Base-by-base conservation (phyloP, 1,139 yeast genomes). In the Candida neerlandica region DNA sequence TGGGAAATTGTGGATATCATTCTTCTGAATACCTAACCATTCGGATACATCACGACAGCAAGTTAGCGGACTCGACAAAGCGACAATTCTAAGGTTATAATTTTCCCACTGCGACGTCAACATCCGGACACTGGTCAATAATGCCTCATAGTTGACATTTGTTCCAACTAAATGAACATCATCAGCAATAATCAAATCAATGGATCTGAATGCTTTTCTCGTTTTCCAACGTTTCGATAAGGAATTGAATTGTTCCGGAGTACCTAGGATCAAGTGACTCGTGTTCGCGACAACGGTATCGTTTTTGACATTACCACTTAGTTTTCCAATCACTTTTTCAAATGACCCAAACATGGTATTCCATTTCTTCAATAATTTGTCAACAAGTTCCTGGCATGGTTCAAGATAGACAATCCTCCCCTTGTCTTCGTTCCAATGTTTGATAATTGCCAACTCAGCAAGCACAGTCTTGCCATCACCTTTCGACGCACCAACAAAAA, bases 201-300 rank as follows among this genome's bases (percentile, higher is more conserved):
- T 80, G 0, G 81, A 66, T 52, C 86, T 91, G 3, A 92, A 72
- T 44, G 84, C 84, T 58, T 81, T 84, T 51, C 91, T 72, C 55
- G 83, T 86, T 57, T 85, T 84, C 98, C 98, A 94, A 46, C 92
- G 77, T 55, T 94, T 80, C 0, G 96, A 81, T 1, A 91, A 60
- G 2, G 70, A 57, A 54, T 89, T 92, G 72, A 90, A 87, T 53
- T 89, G 92, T 18, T 70, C 75, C 0, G 97, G 96, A 0, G 97
- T 90, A 3, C 89, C 82, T 15, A 92, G 65, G n/a, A 89, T 67
- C 49, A 92, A 65, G 61, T 89, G 92, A 50, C 83, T 79, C 21
- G 71, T 67, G 1, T 84, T 82, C 10, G 90, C 59, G 2, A 81
- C 56, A 47, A 73, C 71, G 50, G 86, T 60, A 60, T 91, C 95